phyloP scores from a whole-genome alignment of 495 filamentous ascomycete genomes.

The Annulohypoxylon nitens region DNA sequence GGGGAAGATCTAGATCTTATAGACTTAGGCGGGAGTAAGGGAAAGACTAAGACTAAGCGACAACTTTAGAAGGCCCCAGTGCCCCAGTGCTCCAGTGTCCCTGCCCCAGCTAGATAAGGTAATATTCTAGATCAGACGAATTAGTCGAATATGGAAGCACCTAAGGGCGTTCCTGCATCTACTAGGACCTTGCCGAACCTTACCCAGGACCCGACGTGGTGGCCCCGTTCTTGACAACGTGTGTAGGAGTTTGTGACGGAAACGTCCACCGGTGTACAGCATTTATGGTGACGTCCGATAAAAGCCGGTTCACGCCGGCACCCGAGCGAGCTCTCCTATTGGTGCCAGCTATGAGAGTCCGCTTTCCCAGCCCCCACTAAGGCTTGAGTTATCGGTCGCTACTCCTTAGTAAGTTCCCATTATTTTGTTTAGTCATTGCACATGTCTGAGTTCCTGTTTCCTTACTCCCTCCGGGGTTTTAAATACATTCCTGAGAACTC shows the following conservation, averaged over 20 bases:
- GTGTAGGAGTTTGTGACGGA: constrained; percentile 20
- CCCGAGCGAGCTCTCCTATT: constrained; percentile 32
- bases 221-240: constrained; percentile 14
- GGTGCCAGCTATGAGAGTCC: constrained; percentile 12
- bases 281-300: constrained; percentile 35
- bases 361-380: constrained; percentile 11
- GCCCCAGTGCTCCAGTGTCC: too few species aligned
- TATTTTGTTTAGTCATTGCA: neutral
- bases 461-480: neutral
- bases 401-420: neutral
- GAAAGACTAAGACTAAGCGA: constrained; percentile 18
- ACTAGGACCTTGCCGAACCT: constrained; percentile 11
- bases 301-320: constrained; percentile 43
- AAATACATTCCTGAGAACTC: neutral
- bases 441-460: neutral
- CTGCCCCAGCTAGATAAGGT: constrained; percentile 38
- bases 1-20: constrained; percentile 6
- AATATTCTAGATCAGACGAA: constrained; percentile 39
- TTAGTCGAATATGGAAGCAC: constrained; percentile 7
- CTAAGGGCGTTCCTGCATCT: constrained; percentile 36
- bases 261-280: constrained; percentile 39
- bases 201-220: constrained; percentile 16
- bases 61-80: constrained; percentile 17
- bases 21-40: constrained; percentile 7
- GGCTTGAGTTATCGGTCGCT: constrained; percentile 10